A percentile compares a stretch with the other conserved stretches of the same genome.
phyloP scores from a whole-genome alignment of 345 rosid genomes.

The Gossypium thurberi region DNA sequence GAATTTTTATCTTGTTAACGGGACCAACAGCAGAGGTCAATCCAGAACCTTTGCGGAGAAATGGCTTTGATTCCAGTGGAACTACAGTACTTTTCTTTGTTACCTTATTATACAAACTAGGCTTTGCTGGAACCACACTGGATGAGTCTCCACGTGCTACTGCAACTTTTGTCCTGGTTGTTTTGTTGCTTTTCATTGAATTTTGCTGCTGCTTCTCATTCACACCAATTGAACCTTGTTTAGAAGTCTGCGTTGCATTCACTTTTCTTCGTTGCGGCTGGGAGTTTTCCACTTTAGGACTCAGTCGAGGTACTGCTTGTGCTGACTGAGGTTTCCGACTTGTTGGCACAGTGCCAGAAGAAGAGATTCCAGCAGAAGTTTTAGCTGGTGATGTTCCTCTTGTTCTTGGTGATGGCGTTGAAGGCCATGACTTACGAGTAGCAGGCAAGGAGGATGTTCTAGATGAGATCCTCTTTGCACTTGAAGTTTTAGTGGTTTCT shows the following conservation, averaged over 20 bases:
- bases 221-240: conserved; percentile 22
- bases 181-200: conserved; percentile 27
- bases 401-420: conserved; percentile 39
- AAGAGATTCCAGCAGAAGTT: conserved; percentile 27
- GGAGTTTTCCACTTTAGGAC: conserved; percentile 36
- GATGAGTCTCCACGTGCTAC: conserved; percentile 29
- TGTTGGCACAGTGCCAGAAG: conserved; percentile 33
- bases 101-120: conserved; percentile 41
- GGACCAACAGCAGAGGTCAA: background rate
- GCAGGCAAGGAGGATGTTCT: conserved; percentile 36
- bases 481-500: conserved; percentile 24
- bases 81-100: conserved; percentile 58
- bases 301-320: conserved; percentile 28
- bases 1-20: conserved; percentile 8
- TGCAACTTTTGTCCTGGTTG: conserved; percentile 27
- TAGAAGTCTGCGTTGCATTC: conserved; percentile 22
- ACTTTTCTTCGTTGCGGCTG: conserved; percentile 24
- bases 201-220: conserved; percentile 32
- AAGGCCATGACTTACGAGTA: conserved; percentile 60
- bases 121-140: conserved; percentile 29
- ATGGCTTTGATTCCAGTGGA: conserved; percentile 50
- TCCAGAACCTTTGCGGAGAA: conserved; percentile 45
- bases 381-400: conserved; percentile 35
- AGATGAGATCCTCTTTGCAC: conserved; percentile 31
- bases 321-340: conserved; percentile 37